Evolutionary conservation across 2,329 filamentous ascomycete genomes (phyloP).

Genomic region (Penicillium sp.): DNA sequence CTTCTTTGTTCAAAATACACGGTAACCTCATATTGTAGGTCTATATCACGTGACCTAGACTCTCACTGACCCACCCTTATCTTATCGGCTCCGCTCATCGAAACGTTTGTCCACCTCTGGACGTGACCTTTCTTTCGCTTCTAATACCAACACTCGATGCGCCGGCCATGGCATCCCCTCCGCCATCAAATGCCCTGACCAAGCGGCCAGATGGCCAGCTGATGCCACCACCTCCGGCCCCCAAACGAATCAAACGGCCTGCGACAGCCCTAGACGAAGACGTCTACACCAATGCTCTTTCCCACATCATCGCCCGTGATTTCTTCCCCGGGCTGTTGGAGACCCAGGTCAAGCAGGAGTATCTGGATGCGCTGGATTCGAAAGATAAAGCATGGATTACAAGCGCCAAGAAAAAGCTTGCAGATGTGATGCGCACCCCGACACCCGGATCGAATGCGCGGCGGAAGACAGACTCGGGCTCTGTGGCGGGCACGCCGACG

Average conservation of each 20-base stretch:
- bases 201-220: constrained; percentile 56
- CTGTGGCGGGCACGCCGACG: constrained; percentile 58
- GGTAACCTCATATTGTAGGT: not conserved
- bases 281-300: constrained; percentile 84
- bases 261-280: constrained; percentile 90
- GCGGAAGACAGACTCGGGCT: constrained; percentile 14
- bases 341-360: constrained; percentile 84
- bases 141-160: not conserved
- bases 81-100: constrained; percentile 14
- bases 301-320: constrained; percentile 92
- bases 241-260: constrained; percentile 90
- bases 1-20: too few species aligned
- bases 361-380: constrained; percentile 86
- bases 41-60: not conserved
- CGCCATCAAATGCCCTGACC: constrained; percentile 32
- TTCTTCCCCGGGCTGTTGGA: constrained; percentile 93
- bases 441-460: constrained; percentile 61
- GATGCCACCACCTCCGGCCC: constrained; percentile 83
- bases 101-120: constrained; percentile 2
- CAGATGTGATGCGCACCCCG: constrained; percentile 76
- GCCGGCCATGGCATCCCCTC: constrained; percentile 30
- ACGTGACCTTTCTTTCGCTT: constrained; percentile 9
- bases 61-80: not conserved
- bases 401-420: constrained; percentile 71
- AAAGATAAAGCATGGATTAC: constrained; percentile 83